These are phyloP conservation scores for Coniferiporia weirii DNA, from an alignment of 1,284 basidiomycete genomes.

Conservation along the genomic window DNA sequence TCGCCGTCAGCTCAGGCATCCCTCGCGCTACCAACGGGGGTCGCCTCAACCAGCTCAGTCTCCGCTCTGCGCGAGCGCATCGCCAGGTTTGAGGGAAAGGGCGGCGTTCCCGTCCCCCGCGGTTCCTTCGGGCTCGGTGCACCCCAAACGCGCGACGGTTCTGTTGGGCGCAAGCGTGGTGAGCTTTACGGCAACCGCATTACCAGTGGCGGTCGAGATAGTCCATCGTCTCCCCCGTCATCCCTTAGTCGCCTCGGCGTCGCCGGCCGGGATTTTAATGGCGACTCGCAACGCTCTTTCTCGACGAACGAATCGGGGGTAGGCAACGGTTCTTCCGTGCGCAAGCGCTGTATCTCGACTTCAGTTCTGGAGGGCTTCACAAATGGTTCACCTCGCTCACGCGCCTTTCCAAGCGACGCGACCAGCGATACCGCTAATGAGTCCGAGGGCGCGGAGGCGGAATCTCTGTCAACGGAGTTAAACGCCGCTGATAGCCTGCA, in stretches of 20 bases:
- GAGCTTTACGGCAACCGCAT: constrained; percentile 72
- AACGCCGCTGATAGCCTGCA: neutral
- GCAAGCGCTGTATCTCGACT: constrained; percentile 17
- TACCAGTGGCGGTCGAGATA: constrained; percentile 1
- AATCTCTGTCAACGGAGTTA: neutral
- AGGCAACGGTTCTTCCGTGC: constrained; percentile 6
- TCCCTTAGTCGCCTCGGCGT: neutral
- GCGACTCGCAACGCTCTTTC: neutral
- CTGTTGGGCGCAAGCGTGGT: constrained; percentile 41
- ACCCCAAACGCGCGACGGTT: constrained; percentile 40
- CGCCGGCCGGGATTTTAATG: neutral
- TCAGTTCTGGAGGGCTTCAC: constrained; percentile 5
- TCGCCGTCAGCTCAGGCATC: constrained; percentile 21
- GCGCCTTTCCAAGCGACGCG: neutral
- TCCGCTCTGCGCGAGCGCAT: constrained; percentile 62
- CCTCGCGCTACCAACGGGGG: constrained; percentile 26
- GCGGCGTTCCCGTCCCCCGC: constrained; percentile 66
- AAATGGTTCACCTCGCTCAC: neutral
- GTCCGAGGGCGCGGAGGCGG: neutral
- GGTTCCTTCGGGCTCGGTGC: constrained; percentile 68
- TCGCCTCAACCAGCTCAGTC: constrained; percentile 19
- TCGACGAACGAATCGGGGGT: neutral
- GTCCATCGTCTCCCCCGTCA: constrained; percentile 9
- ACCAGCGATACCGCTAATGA: constrained; percentile 1
- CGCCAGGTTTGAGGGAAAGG: constrained; percentile 71